Percentiles rank a stretch among this genome's conserved stretches.
phyloP scores from a whole-genome alignment of 768 basidiomycete genomes.

The Floccularia luteovirens region DNA sequence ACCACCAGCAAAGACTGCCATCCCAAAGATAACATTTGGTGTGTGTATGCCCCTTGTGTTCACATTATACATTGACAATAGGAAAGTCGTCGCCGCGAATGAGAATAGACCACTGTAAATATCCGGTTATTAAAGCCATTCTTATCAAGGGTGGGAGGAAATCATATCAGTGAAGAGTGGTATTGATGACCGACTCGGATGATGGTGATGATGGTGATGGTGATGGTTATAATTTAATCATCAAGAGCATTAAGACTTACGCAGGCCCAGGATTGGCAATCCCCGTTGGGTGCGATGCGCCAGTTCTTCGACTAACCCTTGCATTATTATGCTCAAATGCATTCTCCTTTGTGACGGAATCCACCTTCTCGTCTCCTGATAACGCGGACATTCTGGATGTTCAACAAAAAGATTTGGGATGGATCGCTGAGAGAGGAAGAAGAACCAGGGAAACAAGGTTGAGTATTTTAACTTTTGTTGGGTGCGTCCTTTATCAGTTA shows the following conservation, averaged over 20 bases:
- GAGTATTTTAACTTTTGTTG: too few species aligned
- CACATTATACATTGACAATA: constrained; percentile 64
- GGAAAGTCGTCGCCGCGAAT: constrained; percentile 48
- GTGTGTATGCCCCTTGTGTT: constrained; percentile 36
- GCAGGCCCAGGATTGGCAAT: constrained; percentile 25
- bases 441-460: too few species aligned
- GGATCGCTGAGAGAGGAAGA: too few species aligned
- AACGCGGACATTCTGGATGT: too few species aligned
- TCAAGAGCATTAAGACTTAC: constrained; percentile 12
- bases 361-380: too few species aligned
- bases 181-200: too few species aligned
- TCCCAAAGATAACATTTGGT: constrained; percentile 65
- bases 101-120: constrained; percentile 24
- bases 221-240: too few species aligned
- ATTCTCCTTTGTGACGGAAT: too few species aligned
- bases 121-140: not conserved
- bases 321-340: not conserved
- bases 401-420: too few species aligned
- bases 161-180: not conserved
- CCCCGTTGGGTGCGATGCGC: constrained; percentile 9
- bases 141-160: not conserved
- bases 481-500: too few species aligned
- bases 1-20: constrained; percentile 71
- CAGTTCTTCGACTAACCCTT: not conserved
- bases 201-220: too few species aligned